phyloP scores from a whole-genome alignment of 1,139 yeast genomes.

The Yamadazyma dushanensis region DNA sequence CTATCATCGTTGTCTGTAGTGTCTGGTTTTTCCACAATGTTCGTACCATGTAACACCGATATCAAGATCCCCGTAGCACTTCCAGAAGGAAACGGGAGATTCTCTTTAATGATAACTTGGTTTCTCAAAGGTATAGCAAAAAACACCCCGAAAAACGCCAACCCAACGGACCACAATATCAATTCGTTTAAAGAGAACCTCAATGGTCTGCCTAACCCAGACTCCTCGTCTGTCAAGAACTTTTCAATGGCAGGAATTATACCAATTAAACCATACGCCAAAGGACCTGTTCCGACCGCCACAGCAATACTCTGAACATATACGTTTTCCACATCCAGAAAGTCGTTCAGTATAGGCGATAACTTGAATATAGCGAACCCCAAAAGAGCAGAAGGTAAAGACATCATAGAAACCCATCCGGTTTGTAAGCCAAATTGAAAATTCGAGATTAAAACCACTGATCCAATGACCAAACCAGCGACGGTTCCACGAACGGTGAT shows the following conservation, averaged over 20 bases:
- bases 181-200: slow-evolving; percentile 49
- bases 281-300: slow-evolving; percentile 96
- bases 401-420: slow-evolving; percentile 99
- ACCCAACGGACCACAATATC: slow-evolving; percentile 77
- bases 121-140: slow-evolving; percentile 87
- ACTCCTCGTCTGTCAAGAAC: slow-evolving; percentile 73
- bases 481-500: slow-evolving; percentile 70
- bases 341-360: slow-evolving; percentile 46
- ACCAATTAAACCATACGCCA: slow-evolving; percentile 93
- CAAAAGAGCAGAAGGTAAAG: slow-evolving; percentile 88
- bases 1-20: background rate
- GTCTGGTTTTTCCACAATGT: slow-evolving; percentile 44
- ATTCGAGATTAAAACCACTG: slow-evolving; percentile 79
- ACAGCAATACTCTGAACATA: slow-evolving; percentile 90
- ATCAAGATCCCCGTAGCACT: slow-evolving; percentile 94
- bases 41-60: slow-evolving; percentile 77
- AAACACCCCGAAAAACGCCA: slow-evolving; percentile 93
- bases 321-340: slow-evolving; percentile 91
- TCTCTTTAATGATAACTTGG: slow-evolving; percentile 82
- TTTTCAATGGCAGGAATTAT: slow-evolving; percentile 97
- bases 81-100: slow-evolving; percentile 91
- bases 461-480: slow-evolving; percentile 76
- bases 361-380: slow-evolving; percentile 80
- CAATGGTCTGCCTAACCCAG: slow-evolving; percentile 54
- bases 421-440: slow-evolving; percentile 96